A percentile compares a stretch with the other conserved stretches of the same genome.
Conservation (phyloP, 306 rosid species). For the Cyamopsis tetragonoloba region DNA sequence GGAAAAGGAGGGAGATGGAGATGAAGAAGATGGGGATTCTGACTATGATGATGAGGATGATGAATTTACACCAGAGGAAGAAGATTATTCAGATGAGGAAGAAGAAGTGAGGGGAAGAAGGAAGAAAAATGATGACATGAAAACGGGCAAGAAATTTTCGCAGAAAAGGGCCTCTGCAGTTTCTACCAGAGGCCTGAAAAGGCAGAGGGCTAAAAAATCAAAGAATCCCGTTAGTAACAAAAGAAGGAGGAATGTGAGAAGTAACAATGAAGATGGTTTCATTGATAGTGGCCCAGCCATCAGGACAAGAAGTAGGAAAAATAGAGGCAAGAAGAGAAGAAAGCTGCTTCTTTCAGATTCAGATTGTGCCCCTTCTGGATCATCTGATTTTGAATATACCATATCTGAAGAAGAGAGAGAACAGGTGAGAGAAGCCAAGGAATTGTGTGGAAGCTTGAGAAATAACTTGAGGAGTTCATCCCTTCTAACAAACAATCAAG, state of each 20-base stretch:
- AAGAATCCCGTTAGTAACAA: slow-evolving; percentile 62
- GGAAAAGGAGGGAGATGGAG: slow-evolving; percentile 29
- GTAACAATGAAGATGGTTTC: slow-evolving; percentile 44
- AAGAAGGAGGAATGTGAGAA: slow-evolving; percentile 41
- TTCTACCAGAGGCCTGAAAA: slow-evolving; percentile 41
- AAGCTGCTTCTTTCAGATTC: slow-evolving; percentile 45
- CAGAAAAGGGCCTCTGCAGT: slow-evolving; percentile 37
- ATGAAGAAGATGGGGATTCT: slow-evolving; percentile 40
- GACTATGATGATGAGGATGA: slow-evolving; percentile 70
- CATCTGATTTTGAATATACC: slow-evolving; percentile 69
- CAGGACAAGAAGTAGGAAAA: slow-evolving; percentile 35
- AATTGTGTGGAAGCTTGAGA: slow-evolving; percentile 47
- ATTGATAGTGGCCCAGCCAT: slow-evolving; percentile 31
- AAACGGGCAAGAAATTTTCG: slow-evolving; percentile 39
- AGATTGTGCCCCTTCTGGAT: slow-evolving; percentile 49
- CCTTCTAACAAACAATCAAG: slow-evolving; percentile 36
- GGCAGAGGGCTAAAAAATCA: slow-evolving; percentile 43
- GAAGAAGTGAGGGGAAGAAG: slow-evolving; percentile 39
- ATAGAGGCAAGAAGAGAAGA: slow-evolving; percentile 38
- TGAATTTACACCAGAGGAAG: slow-evolving; percentile 76
- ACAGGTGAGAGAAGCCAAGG: slow-evolving; percentile 84
- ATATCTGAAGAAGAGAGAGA: slow-evolving; percentile 99
- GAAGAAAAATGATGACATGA: slow-evolving; percentile 45
- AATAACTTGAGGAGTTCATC: slow-evolving; percentile 52
- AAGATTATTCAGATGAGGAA: slow-evolving; percentile 65